Conservation (phyloP, 163 green algal species). For the Coccomyxa subellipsoidea region DNA sequence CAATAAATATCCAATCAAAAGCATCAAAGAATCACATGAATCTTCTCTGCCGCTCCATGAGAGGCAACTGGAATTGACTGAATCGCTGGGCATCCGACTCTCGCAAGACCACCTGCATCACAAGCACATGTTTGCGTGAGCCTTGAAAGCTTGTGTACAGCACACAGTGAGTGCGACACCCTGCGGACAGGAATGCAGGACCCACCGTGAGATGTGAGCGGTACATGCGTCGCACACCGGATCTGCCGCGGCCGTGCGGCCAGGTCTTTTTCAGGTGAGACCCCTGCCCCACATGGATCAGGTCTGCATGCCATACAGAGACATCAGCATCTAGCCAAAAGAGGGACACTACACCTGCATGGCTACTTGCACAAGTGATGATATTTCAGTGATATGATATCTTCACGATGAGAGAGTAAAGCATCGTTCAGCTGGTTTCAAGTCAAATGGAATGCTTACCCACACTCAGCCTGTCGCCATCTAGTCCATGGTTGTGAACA, state of each 20-base stretch:
- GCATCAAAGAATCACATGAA: neutral
- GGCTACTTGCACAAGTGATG: no score
- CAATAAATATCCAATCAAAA: neutral
- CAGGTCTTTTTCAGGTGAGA: slow-evolving; percentile 37
- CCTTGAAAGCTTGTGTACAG: no score
- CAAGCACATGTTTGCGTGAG: neutral
- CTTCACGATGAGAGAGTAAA: no score
- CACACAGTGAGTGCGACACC: no score
- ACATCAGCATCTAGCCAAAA: neutral
- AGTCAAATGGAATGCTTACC: slow-evolving; percentile 8
- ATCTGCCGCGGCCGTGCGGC: slow-evolving; percentile 35
- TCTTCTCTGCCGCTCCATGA: neutral
- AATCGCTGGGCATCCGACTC: neutral
- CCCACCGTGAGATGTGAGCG: slow-evolving; percentile 48
- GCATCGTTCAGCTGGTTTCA: neutral
- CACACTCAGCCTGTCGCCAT: slow-evolving; percentile 29
- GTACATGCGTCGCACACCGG: slow-evolving; percentile 30
- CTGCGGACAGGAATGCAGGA: no score
- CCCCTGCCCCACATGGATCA: slow-evolving; percentile 44
- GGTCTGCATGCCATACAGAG: neutral
- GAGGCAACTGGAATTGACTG: neutral
- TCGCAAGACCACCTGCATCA: neutral
- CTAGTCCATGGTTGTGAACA: slow-evolving; percentile 37
- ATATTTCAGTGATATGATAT: no score
- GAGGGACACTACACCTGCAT: no score